These are phyloP conservation scores for Rhodotorula babjevae DNA, from an alignment of 768 basidiomycete genomes.

Conservation along the genomic window DNA sequence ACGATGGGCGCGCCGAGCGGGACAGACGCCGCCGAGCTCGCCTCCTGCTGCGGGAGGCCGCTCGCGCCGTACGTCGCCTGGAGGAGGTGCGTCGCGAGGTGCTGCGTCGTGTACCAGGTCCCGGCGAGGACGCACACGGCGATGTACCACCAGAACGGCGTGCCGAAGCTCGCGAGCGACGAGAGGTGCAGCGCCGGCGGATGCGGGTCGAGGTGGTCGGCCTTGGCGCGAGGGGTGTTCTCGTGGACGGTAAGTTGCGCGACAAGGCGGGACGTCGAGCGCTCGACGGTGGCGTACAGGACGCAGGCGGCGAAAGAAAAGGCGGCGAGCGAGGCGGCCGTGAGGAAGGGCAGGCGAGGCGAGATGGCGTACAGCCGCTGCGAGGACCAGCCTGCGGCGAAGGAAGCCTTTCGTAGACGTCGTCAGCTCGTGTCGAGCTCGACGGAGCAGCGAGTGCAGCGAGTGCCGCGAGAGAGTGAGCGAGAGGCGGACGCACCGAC, in stretches of 20 bases:
- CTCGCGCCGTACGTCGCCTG: constrained; percentile 14
- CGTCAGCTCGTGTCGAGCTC: no score
- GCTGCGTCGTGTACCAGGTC: constrained; percentile 37
- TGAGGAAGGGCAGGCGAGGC: constrained; percentile 68
- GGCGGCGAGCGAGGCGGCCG: constrained; percentile 60
- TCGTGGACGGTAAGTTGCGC: no score
- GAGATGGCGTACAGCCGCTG: constrained; percentile 70
- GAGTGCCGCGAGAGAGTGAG: no score
- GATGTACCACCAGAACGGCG: constrained; percentile 26
- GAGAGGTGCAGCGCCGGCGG: constrained; percentile 2
- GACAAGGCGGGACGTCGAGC: not conserved
- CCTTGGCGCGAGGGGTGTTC: not conserved
- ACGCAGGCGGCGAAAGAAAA: constrained; percentile 67
- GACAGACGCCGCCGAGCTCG: constrained; percentile 10
- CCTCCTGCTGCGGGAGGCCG: not conserved
- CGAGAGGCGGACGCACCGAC: constrained; percentile 42
- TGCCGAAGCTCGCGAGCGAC: constrained; percentile 5
- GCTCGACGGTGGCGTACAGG: constrained; percentile 54
- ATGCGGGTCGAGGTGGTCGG: not conserved
- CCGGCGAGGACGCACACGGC: constrained; percentile 32
- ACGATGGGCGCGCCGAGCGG: constrained; percentile 9
- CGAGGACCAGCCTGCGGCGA: constrained; percentile 67
- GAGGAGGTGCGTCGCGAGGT: constrained; percentile 22
- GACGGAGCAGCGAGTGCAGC: no score
- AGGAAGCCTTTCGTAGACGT: constrained; percentile 53